A percentile compares a stretch with the other conserved stretches of the same genome.
These are phyloP conservation scores for Begonia peltatifolia DNA, from an alignment of 306 rosid genomes.

Conservation along the genomic window DNA sequence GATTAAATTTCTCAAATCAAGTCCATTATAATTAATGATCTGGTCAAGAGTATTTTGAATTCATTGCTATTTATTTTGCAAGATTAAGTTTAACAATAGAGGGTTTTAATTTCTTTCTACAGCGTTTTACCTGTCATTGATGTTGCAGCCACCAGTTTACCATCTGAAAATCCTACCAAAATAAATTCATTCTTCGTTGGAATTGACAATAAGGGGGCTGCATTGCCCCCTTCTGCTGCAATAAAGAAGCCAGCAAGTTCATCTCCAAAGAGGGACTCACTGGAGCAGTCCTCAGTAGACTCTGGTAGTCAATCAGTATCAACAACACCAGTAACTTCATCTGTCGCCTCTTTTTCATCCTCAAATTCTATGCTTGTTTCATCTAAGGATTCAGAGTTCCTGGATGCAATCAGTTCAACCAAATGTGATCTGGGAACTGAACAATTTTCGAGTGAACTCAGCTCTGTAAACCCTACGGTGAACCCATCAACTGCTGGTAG, in stretches of 20 bases:
- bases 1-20: slow-evolving; percentile 6
- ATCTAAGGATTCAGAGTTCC: slow-evolving; percentile 36
- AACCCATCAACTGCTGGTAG: slow-evolving; percentile 36
- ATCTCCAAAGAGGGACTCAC: slow-evolving; percentile 22
- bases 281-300: slow-evolving; percentile 22
- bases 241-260: slow-evolving; percentile 20
- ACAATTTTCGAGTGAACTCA: slow-evolving; percentile 34
- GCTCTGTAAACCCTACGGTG: slow-evolving; percentile 24
- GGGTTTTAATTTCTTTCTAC: slow-evolving; percentile 19
- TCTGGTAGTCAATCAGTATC: slow-evolving; percentile 21
- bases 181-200: slow-evolving; percentile 26
- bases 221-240: slow-evolving; percentile 25
- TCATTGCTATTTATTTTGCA: too few relatives aligned
- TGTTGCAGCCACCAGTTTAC: slow-evolving; percentile 35
- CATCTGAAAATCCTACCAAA: slow-evolving; percentile 38
- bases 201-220: slow-evolving; percentile 24
- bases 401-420: slow-evolving; percentile 50
- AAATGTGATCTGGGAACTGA: slow-evolving; percentile 48
- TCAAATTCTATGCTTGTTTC: slow-evolving; percentile 58
- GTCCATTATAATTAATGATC: neutral
- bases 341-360: slow-evolving; percentile 36
- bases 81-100: neutral
- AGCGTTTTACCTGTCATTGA: slow-evolving; percentile 38
- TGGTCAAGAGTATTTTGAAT: too few relatives aligned
- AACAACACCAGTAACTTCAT: slow-evolving; percentile 27